Evolutionary conservation across 1,284 basidiomycete genomes (phyloP), one percentile per base, ranked within the genome.

Genomic region (Tylopilus sp.): DNA sequence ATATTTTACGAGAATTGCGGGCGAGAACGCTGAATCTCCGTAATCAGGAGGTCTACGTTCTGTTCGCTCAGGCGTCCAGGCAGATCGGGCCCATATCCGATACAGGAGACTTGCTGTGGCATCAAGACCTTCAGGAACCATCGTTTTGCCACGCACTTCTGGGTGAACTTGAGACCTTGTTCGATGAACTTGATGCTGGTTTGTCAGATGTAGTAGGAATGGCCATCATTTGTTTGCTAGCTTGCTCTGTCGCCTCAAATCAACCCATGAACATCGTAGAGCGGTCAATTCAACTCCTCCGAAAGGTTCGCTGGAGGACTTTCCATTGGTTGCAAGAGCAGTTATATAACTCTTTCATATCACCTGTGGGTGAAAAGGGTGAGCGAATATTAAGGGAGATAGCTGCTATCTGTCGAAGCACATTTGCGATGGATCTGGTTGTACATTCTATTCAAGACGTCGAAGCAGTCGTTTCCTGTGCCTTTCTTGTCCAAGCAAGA

Each of bases 1-100:
- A 87, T 61, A 82, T 87, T 9, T 67, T 79, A 9, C 75, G 79
- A 22, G 84, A 81, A 63, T 61, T 86, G n/a, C 72, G 73, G 15
- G 74, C 78, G 15, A 72, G 77, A 41, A 64, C 66, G 1, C 69
- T 87, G n/a, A 78, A 75, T 2, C 80, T 86, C 53, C 68, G 72
- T 47, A 64, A 70, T 2, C 71, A 75, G 2, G 80, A 80, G 16
- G 83, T 86, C 0, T 74, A 83, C 58, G 52, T 72, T 2, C 70
- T 87, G 6, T 19, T 86, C 1, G 69, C 70, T 10, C 82, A 85
- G 52, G 78, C 84, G 13, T 77, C 72, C 2, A 81, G 74, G 71
- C 83, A 86, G 62, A 74, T 81, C 3, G n/a, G n/a, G n/a, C 73
- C 72, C 1, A 41, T 72, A 19, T 69, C 66, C 4, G 57, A 57